A percentile compares a stretch with the other conserved stretches of the same genome.
phyloP scores from a whole-genome alignment of 2,329 filamentous ascomycete genomes.

The Calycina marina region DNA sequence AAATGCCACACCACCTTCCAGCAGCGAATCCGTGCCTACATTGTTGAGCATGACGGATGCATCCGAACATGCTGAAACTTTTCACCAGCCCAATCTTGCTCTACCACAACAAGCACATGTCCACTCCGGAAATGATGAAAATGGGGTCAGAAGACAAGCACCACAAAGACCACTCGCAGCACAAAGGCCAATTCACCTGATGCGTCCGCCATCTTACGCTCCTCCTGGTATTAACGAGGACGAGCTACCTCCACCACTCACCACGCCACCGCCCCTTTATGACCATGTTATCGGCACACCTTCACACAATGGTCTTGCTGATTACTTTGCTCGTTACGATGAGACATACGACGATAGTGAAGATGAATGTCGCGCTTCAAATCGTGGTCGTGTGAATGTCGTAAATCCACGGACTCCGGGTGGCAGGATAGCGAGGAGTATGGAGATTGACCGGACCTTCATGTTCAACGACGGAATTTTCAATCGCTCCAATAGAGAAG shows the following conservation, averaged over 20 bases:
- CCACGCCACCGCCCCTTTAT: conserved; percentile 55
- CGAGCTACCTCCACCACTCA: conserved; percentile 42
- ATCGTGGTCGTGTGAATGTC: conserved; percentile 16
- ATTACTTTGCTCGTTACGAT: conserved; percentile 43
- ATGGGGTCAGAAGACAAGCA: conserved; percentile 13
- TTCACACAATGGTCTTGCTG: conserved; percentile 41
- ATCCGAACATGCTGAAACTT: background rate
- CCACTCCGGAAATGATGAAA: conserved; percentile 8
- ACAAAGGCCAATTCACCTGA: conserved; percentile 43
- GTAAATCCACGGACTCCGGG: conserved; percentile 23
- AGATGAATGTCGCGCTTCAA: conserved; percentile 17
- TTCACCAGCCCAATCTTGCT: conserved; percentile 19
- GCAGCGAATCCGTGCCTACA: conserved; percentile 30
- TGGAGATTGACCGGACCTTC: conserved; percentile 23
- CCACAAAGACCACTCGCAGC: background rate
- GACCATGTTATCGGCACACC: conserved; percentile 42
- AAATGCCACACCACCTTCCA: conserved; percentile 21
- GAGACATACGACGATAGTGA: conserved; percentile 19
- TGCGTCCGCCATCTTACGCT: conserved; percentile 54
- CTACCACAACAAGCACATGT: conserved; percentile 34
- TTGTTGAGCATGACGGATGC: conserved; percentile 26
- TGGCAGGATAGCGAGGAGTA: conserved; percentile 20
- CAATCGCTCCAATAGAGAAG: background rate
- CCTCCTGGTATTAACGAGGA: conserved; percentile 58
- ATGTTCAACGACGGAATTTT: conserved; percentile 17